These are phyloP conservation scores for Rhodofomes roseus DNA, from an alignment of 1,284 basidiomycete species.

Conservation along the genomic window DNA sequence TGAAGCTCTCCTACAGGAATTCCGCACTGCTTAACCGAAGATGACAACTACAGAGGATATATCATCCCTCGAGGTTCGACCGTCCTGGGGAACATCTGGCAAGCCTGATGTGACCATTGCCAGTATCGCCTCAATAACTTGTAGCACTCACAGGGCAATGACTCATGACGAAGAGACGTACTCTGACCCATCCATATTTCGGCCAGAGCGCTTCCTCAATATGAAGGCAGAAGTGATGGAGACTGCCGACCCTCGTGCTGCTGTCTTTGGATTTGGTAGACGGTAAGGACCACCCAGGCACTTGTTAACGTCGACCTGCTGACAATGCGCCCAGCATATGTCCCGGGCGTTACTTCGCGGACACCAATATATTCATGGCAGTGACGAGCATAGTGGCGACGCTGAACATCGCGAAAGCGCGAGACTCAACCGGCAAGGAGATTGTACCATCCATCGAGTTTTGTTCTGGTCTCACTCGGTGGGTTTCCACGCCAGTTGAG, in stretches of 20 bases:
- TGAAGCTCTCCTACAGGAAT: not conserved
- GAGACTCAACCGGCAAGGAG: not conserved
- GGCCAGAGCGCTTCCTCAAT: constrained; percentile 12
- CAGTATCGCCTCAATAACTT: not conserved
- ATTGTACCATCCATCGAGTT: not conserved
- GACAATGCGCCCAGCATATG: not conserved
- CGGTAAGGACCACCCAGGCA: not conserved
- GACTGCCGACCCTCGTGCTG: not conserved
- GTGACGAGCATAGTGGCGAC: not conserved
- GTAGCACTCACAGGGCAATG: constrained; percentile 11
- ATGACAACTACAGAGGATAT: constrained; percentile 15
- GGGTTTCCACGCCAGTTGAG: not conserved
- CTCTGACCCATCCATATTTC: constrained; percentile 19
- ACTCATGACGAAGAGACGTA: constrained; percentile 19
- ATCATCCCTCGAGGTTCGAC: constrained; percentile 13
- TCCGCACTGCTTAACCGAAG: constrained; percentile 8
- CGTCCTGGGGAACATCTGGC: constrained; percentile 9
- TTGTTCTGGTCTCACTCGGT: not conserved
- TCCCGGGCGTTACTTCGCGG: not conserved
- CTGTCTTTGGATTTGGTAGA: constrained; percentile 19
- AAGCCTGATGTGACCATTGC: not conserved
- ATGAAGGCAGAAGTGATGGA: not conserved
- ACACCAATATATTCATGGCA: not conserved
- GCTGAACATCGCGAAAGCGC: constrained; percentile 1
- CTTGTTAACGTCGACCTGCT: not conserved